These are phyloP conservation scores for Emericellopsis cladophorae DNA, from an alignment of 2,329 filamentous ascomycete species.

Conservation along the genomic window DNA sequence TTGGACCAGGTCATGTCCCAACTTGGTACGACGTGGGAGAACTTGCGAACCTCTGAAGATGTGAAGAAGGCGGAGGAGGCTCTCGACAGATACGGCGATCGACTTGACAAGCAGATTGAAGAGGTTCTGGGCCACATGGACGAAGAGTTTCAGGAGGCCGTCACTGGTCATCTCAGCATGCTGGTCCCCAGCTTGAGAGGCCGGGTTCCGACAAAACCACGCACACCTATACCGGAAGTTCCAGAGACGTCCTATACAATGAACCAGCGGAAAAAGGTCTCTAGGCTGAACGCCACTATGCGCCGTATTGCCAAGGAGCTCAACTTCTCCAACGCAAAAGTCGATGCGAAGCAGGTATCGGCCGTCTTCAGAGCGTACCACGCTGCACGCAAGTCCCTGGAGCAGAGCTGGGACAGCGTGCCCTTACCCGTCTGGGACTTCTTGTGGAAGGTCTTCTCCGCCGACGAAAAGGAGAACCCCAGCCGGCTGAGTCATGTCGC, in stretches of 20 bases:
- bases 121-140: constrained; percentile 16
- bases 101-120: constrained; percentile 21
- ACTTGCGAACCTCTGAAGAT: constrained; percentile 17
- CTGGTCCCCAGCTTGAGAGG: constrained; percentile 10
- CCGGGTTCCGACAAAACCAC: neutral
- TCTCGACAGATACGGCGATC: constrained; percentile 19
- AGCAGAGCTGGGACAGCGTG: constrained; percentile 37
- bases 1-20: constrained; percentile 21
- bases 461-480: constrained; percentile 33
- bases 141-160: constrained; percentile 16
- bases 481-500: constrained; percentile 49
- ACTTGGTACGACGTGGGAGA: constrained; percentile 16
- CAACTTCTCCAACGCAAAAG: constrained; percentile 13
- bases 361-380: constrained; percentile 38
- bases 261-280: constrained; percentile 24
- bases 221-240: constrained; percentile 16
- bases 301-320: constrained; percentile 14
- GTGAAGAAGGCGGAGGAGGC: constrained; percentile 19
- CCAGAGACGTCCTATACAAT: constrained; percentile 20
- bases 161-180: constrained; percentile 11
- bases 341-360: constrained; percentile 17
- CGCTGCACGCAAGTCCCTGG: constrained; percentile 28
- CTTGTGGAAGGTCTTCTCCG: constrained; percentile 51
- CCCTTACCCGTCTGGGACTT: constrained; percentile 48
- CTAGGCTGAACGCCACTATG: constrained; percentile 20